phyloP scores from a whole-genome alignment of 495 filamentous ascomycete genomes.

The Aspergillus nanangensis region DNA sequence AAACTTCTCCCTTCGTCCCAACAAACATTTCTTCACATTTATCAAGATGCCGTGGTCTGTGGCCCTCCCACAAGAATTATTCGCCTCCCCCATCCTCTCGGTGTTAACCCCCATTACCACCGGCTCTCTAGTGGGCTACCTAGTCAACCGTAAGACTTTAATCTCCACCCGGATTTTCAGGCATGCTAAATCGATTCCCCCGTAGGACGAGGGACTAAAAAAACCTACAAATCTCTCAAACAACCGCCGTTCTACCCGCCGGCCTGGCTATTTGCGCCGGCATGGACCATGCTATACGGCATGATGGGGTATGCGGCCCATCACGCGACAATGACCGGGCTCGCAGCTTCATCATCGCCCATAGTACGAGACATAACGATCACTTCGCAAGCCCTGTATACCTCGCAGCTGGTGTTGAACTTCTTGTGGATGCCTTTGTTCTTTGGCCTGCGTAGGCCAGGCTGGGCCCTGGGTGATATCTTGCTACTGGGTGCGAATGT shows the following conservation, averaged over 20 bases:
- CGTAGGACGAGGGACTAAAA: conserved; percentile 52
- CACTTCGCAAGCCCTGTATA: conserved; percentile 61
- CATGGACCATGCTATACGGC: conserved; percentile 83
- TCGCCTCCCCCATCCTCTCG: conserved; percentile 30
- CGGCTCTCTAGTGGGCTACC: conserved; percentile 26
- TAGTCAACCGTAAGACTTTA: conserved; percentile 27
- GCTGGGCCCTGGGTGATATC: conserved; percentile 72
- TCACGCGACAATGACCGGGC: conserved; percentile 59
- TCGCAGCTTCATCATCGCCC: conserved; percentile 34
- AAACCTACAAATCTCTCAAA: conserved; percentile 60
- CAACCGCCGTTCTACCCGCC: conserved; percentile 82
- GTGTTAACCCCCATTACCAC: conserved; percentile 29
- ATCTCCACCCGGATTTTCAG: neutral
- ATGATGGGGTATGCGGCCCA: conserved; percentile 87
- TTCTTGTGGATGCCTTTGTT: conserved; percentile 93
- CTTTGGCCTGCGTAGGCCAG: conserved; percentile 66
- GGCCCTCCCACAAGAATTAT: conserved; percentile 27
- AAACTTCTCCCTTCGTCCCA: too few species aligned
- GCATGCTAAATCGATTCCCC: conserved; percentile 2
- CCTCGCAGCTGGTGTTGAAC: conserved; percentile 78
- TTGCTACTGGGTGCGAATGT: conserved; percentile 64
- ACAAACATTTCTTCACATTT: too few species aligned
- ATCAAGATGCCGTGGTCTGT: conserved; percentile 41
- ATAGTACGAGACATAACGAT: conserved; percentile 20
- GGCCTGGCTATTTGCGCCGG: conserved; percentile 72